A percentile compares a stretch with the other conserved stretches of the same genome.
Conservation (phyloP, 805 yeast genomes). For the Metschnikowia continentalis region DNA sequence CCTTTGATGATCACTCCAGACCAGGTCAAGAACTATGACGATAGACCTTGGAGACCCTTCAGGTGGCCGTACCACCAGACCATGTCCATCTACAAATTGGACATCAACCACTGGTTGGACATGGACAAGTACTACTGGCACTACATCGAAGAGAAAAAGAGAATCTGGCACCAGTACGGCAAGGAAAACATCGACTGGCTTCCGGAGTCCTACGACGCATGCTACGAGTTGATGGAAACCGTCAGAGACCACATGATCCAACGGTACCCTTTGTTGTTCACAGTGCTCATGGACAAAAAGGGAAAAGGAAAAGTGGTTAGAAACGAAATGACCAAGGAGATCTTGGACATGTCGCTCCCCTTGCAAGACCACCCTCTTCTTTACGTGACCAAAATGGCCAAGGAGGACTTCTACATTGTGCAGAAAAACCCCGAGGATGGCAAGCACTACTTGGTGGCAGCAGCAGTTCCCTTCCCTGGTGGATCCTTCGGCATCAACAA, state of each 20-base stretch:
- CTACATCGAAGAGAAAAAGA: constrained; percentile 58
- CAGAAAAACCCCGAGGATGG: constrained; percentile 47
- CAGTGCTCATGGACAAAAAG: constrained; percentile 35
- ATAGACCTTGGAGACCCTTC: constrained; percentile 78
- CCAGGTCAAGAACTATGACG: constrained; percentile 60
- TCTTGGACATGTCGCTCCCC: constrained; percentile 56
- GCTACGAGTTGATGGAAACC: constrained; percentile 58
- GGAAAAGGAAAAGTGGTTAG: constrained; percentile 49
- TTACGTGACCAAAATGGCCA: constrained; percentile 63
- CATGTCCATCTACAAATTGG: constrained; percentile 69
- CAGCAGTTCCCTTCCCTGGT: constrained; percentile 78
- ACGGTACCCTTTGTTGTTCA: constrained; percentile 62
- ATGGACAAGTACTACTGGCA: constrained; percentile 74
- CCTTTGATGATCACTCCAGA: constrained; percentile 66
- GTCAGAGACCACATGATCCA: constrained; percentile 56
- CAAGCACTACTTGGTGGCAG: constrained; percentile 61
- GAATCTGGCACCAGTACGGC: constrained; percentile 56
- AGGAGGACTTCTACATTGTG: constrained; percentile 71
- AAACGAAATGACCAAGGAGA: constrained; percentile 61
- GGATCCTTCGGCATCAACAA: constrained; percentile 62
- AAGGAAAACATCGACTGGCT: constrained; percentile 60
- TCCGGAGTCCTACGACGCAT: constrained; percentile 60
- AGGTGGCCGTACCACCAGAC: constrained; percentile 80
- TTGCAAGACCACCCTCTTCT: constrained; percentile 60
- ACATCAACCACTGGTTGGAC: constrained; percentile 71